Base-by-base conservation (phyloP, 148 eudicot genomes). In the Heliamphora exappendiculata region DNA sequence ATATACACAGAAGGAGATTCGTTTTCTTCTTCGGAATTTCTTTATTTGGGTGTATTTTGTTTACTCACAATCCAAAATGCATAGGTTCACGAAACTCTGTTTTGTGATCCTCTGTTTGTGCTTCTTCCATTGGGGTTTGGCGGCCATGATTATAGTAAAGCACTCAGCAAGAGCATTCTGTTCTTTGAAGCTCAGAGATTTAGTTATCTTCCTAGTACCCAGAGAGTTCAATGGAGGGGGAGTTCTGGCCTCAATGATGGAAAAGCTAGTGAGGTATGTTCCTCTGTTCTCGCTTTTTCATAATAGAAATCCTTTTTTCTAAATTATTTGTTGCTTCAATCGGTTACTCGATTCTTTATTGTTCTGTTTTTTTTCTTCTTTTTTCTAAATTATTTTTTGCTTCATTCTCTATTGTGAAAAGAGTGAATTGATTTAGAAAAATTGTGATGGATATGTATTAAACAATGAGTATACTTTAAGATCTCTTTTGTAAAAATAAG, bases 171-270 rank as follows among this genome's bases (percentile, higher is more conserved):
- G 82, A 89, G 99, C 80, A 84, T 94, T 83, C 78, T 95, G 59
- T 95, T 95, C 77, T 95, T 87, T 65, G 99, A 94, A 76, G 99
- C 99, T 70, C 99, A 95, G 70, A 89, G 99, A 88, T 95, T 97
- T 80, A 97, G 99, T 28, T 81, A 87, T 37, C 89, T 95, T 44
- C 99, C 99, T 16, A 68, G 77, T 33, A 55, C 67, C 67, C 99
- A 95, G 69, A 92, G 99, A 87, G 92, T 95, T 47, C 82, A 82
- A 37, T 95, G 99, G 99, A 88, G 99, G 74, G 87, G 93, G 26
- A 74, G 89, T 75, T 94, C 99, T 70, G 99, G 97, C 41, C 90
- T 95, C 24, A 64, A 78, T 71, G 99, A 95, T 54, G 99, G 99
- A 72, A 95, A 95, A 69, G 73, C 86, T 36, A 89, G 71, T 69